Base-by-base conservation (phyloP, 2,329 filamentous ascomycete genomes). In the Ambrosiella beaveri region DNA sequence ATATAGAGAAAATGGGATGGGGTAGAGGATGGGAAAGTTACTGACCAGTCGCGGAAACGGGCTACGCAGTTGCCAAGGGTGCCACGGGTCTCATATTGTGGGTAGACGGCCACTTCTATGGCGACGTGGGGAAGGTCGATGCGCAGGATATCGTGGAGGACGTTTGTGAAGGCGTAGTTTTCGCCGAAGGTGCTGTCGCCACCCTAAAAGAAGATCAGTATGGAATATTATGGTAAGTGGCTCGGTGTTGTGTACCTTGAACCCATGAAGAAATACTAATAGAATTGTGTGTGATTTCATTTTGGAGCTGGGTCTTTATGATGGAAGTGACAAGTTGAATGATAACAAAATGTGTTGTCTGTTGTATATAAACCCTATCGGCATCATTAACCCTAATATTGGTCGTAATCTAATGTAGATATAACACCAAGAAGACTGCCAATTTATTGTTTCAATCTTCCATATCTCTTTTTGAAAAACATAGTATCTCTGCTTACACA, bases 51-150 rank as follows among this genome's bases (percentile, higher is more conserved):
- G 63, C 83, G 81, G 70, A 93, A 90, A 36, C 80, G 75, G 61
- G 74, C 74, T 60, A 91, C 86, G 66, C 83, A 86, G 61, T 84
- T 78, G 52, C 75, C 73, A 53, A 93, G 71, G 66, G 91, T 85
- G 13, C 87, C 87, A 60, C 84, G 75, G n/a, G 87, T 93, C 70
- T 91, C 86, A 68, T 84, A 93, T 64, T 80, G 81, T 39, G 87
- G 87, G 67, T 91, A 93, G n/a, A 85, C 79, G 54, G 86, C 71
- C 39, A 80, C 75, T 57, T 78, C 73, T 59, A 93, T 77, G 58
- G 82, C 74, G 63, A 90, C 70, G 62, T 83, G 82, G 54, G 86
- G 86, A 17, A 91, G 76, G 11, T 79, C 77, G 66, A 77, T 73
- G 61, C 79, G 75, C 12, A 91, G 72, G 39, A 84, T 74, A 17